Percentiles rank a stretch among this genome's conserved stretches.
Evolutionary conservation across 352 stramenopile species (phyloP).

Genomic region (Peronospora tabacina): DNA sequence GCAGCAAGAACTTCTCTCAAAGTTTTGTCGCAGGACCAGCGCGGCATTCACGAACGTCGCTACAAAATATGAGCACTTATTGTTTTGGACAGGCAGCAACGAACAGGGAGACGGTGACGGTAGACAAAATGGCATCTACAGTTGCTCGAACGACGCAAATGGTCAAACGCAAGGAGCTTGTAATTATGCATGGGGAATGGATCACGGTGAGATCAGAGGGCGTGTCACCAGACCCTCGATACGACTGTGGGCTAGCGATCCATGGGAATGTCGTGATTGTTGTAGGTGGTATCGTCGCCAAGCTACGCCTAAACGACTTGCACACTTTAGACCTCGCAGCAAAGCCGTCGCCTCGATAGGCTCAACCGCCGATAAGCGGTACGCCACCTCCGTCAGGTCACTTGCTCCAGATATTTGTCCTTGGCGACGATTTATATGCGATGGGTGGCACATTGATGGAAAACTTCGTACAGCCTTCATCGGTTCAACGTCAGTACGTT

Average conservation of each 20-base stretch:
- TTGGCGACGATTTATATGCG: constrained; percentile 40
- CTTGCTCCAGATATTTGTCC: constrained; percentile 48
- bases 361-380: constrained; percentile 29
- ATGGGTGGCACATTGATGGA: constrained; percentile 53
- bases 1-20: constrained; percentile 25
- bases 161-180: constrained; percentile 26
- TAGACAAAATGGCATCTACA: constrained; percentile 5
- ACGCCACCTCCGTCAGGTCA: constrained; percentile 32
- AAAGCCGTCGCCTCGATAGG: constrained; percentile 25
- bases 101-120: not conserved
- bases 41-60: constrained; percentile 7
- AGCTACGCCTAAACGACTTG: constrained; percentile 46
- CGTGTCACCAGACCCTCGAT: constrained; percentile 31
- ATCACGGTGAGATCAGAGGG: constrained; percentile 25
- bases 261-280: constrained; percentile 39
- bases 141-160: constrained; percentile 22
- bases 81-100: constrained; percentile 5
- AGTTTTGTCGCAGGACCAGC: constrained; percentile 21
- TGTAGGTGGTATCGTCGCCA: constrained; percentile 54
- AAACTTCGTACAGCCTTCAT: constrained; percentile 52
- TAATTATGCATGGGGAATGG: constrained; percentile 32
- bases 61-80: constrained; percentile 12
- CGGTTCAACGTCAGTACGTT: constrained; percentile 43
- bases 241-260: constrained; percentile 47
- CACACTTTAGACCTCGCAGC: constrained; percentile 34